Base-by-base conservation (phyloP, 192 early-diverging fungal species). In the Coemansia sp. region DNA sequence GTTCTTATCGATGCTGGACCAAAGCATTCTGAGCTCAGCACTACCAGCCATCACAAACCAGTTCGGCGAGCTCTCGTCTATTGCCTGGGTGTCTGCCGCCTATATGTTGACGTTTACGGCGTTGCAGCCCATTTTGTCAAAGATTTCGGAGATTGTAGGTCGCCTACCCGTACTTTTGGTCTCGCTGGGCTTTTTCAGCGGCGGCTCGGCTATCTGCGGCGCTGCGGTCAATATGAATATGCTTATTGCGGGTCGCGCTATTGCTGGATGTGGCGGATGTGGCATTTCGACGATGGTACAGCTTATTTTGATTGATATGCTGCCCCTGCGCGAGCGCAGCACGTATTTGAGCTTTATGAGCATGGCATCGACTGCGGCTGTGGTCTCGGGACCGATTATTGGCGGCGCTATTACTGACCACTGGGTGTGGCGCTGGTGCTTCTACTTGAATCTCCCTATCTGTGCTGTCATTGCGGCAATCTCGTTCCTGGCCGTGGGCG, bases 71-170 rank as follows among this genome's bases (percentile, higher is more conserved):
- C 74, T 89, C 34, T 78, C 77, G 31, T 70, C 85, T 23, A 85
- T 91, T 65, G 74, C 87, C 8, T 95, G 93, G 93, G 87, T 93
- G 18, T 90, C 88, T 9, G 84, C 86, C 2, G 77, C 84, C 20
- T 92, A 88, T 66, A 68, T 91, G 53, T 68, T 90, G 62, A 87
- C 86, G 12, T 79, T 82, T 56, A 91, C 91, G 1, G 84, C 91
- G 3, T 77, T 93, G 55, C 86, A 91, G 68, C 90, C 91, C 1
- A 70, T 92, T 13, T 91, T 89, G 74, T 89, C 89, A 28, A 87
- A 86, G 59, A 65, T 91, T 5, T 86, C 92, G 2, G 93, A 94
- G 65, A 90, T 93, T 38, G 90, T 94, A 79, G 95, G 89, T 16
- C 85, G 88, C 21, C 79, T 86, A 64, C 62, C 65, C 0, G 77